Evolutionary conservation across 2,329 filamentous ascomycete species (phyloP).

Genomic region (Curvularia eragrostidis): DNA sequence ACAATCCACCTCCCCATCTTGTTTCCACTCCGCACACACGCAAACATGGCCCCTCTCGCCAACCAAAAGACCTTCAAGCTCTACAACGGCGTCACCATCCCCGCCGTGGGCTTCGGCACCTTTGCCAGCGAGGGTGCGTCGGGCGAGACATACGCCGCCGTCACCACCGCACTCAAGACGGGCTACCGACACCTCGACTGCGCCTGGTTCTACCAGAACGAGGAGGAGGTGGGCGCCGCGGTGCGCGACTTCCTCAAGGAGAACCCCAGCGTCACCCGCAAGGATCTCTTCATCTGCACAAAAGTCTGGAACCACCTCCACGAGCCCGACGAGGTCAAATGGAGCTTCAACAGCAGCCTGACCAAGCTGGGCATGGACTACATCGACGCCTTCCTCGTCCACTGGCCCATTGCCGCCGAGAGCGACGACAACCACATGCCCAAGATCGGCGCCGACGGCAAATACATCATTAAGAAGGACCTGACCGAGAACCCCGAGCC

Average conservation of each 20-base stretch:
- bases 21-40: constrained; percentile 1
- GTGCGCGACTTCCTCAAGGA: constrained; percentile 64
- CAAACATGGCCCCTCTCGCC: constrained; percentile 38
- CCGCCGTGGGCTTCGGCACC: constrained; percentile 74
- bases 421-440: constrained; percentile 61
- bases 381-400: constrained; percentile 75
- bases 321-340: constrained; percentile 65
- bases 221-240: constrained; percentile 72
- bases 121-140: constrained; percentile 73
- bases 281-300: constrained; percentile 74
- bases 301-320: constrained; percentile 69
- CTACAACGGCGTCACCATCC: constrained; percentile 68
- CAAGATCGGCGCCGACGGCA: constrained; percentile 61
- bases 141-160: constrained; percentile 61
- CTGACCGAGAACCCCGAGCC: constrained; percentile 71
- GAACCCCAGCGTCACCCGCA: constrained; percentile 62
- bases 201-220: constrained; percentile 75
- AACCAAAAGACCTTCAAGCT: constrained; percentile 58
- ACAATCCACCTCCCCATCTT: background rate
- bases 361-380: constrained; percentile 67
- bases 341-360: constrained; percentile 67
- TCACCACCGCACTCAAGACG: constrained; percentile 62
- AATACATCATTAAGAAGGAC: constrained; percentile 69
- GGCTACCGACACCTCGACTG: constrained; percentile 73
- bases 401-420: constrained; percentile 63